These are phyloP conservation scores for Torulaspora franciscae DNA, from an alignment of 805 yeast species.

Conservation along the genomic window DNA sequence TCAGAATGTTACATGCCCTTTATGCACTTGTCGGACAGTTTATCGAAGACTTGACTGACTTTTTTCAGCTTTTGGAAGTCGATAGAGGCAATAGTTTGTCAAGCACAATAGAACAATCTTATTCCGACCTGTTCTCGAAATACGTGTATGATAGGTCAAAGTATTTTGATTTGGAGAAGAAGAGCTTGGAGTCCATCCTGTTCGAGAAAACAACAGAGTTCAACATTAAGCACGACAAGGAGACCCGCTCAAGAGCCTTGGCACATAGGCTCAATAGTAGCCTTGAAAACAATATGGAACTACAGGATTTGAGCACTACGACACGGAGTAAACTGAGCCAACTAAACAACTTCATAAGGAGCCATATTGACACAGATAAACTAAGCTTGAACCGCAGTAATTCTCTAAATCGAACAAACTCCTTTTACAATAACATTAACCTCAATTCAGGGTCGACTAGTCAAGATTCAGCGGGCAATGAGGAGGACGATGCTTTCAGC, in stretches of 20 bases:
- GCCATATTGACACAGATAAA: slow-evolving; percentile 43
- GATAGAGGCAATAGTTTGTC: slow-evolving; percentile 39
- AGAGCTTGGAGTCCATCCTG: slow-evolving; percentile 47
- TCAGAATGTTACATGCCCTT: slow-evolving; percentile 67
- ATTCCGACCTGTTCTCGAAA: slow-evolving; percentile 66
- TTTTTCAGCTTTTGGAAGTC: slow-evolving; percentile 46
- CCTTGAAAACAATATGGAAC: slow-evolving; percentile 20
- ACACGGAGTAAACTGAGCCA: slow-evolving; percentile 44
- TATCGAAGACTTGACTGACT: slow-evolving; percentile 60
- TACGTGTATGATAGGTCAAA: slow-evolving; percentile 55
- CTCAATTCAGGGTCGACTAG: slow-evolving; percentile 1
- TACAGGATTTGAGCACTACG: slow-evolving; percentile 20
- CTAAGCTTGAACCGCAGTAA: slow-evolving; percentile 31
- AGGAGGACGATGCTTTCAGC: slow-evolving; percentile 27
- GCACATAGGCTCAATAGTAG: slow-evolving; percentile 32
- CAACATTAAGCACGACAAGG: slow-evolving; percentile 33
- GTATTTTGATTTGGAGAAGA: slow-evolving; percentile 69
- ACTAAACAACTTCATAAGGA: slow-evolving; percentile 53
- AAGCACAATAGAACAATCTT: slow-evolving; percentile 61
- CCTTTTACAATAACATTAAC: slow-evolving; percentile 1
- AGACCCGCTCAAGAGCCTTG: slow-evolving; percentile 27
- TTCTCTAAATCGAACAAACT: slow-evolving; percentile 9
- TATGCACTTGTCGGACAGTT: slow-evolving; percentile 54
- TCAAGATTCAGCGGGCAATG: slow-evolving; percentile 1
- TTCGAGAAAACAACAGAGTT: slow-evolving; percentile 33